Evolutionary conservation across 352 stramenopile genomes (phyloP).

Genomic region (Peronospora belbahrii): DNA sequence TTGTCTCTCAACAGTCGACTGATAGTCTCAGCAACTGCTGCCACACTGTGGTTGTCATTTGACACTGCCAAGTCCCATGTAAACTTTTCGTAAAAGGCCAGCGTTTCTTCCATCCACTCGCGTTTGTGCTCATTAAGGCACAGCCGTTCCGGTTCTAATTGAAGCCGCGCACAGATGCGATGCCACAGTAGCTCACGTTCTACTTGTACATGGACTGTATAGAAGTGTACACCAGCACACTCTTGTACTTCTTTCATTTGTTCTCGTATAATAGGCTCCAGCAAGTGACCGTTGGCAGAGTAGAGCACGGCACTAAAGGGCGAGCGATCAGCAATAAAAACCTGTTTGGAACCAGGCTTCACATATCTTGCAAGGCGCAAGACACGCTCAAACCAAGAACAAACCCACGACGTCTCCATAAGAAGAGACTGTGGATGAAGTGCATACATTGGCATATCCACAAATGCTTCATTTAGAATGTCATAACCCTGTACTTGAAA

Average conservation of each 20-base stretch:
- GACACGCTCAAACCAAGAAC: conserved; percentile 86
- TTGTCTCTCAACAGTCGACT: conserved; percentile 34
- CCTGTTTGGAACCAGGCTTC: conserved; percentile 35
- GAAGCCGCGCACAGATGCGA: conserved; percentile 64
- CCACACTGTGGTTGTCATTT: conserved; percentile 55
- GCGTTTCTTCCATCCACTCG: too few relatives aligned
- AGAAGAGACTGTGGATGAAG: conserved; percentile 86
- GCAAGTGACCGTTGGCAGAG: conserved; percentile 49
- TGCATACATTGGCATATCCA: conserved; percentile 81
- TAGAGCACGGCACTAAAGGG: conserved; percentile 85
- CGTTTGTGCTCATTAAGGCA: too few relatives aligned
- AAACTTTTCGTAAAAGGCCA: conserved; percentile 76
- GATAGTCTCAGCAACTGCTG: too few relatives aligned
- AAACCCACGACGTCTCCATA: conserved; percentile 88
- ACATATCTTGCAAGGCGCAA: conserved; percentile 53
- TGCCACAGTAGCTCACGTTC: conserved; percentile 68
- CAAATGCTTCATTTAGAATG: conserved; percentile 83
- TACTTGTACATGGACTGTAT: conserved; percentile 77
- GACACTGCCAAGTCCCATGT: conserved; percentile 64
- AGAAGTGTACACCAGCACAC: conserved; percentile 72
- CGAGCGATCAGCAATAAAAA: conserved; percentile 82
- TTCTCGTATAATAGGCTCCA: conserved; percentile 75
- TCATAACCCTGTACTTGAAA: conserved; percentile 71
- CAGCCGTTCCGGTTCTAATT: too few relatives aligned
- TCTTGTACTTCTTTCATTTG: conserved; percentile 79